Evolutionary conservation across 2,329 filamentous ascomycete genomes (phyloP).

Genomic region (Aspergillus thermomutatus): DNA sequence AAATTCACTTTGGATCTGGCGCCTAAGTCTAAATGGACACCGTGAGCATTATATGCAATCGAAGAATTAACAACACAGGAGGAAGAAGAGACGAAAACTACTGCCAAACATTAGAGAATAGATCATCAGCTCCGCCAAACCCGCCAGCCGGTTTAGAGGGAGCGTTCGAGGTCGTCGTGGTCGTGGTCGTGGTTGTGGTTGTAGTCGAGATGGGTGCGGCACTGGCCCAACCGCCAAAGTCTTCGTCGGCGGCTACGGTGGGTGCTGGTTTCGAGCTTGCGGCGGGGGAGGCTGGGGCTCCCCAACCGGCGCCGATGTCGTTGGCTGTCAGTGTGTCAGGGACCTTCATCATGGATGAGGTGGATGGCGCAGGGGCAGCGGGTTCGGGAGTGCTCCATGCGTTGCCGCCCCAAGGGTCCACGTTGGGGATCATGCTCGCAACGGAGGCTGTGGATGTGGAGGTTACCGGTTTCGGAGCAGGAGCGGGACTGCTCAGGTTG

Average conservation of each 20-base stretch:
- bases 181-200: slow-evolving; percentile 38
- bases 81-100: slow-evolving; percentile 42
- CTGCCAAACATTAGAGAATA: slow-evolving; percentile 96
- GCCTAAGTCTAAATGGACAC: slow-evolving; percentile 13
- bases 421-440: slow-evolving; percentile 37
- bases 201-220: slow-evolving; percentile 56
- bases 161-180: slow-evolving; percentile 11
- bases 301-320: slow-evolving; percentile 67
- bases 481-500: slow-evolving; percentile 59
- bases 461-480: slow-evolving; percentile 42
- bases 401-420: slow-evolving; percentile 83
- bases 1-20: background rate
- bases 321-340: slow-evolving; percentile 50
- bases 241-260: slow-evolving; percentile 81
- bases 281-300: slow-evolving; percentile 35
- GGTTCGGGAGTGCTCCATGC: slow-evolving; percentile 72
- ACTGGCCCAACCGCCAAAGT: slow-evolving; percentile 94
- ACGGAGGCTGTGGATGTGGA: slow-evolving; percentile 44
- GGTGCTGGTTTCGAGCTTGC: slow-evolving; percentile 40
- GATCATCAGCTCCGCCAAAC: slow-evolving; percentile 66
- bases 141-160: slow-evolving; percentile 56
- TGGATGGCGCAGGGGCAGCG: slow-evolving; percentile 38
- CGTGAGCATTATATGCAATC: slow-evolving; percentile 10
- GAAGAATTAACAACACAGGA: slow-evolving; percentile 2
- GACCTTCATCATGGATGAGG: slow-evolving; percentile 40